A percentile compares a stretch with the other conserved stretches of the same genome.
These are phyloP conservation scores for Cenchrus fungigraminus DNA, from an alignment of 176 grass and related monocot species.

Conservation along the genomic window DNA sequence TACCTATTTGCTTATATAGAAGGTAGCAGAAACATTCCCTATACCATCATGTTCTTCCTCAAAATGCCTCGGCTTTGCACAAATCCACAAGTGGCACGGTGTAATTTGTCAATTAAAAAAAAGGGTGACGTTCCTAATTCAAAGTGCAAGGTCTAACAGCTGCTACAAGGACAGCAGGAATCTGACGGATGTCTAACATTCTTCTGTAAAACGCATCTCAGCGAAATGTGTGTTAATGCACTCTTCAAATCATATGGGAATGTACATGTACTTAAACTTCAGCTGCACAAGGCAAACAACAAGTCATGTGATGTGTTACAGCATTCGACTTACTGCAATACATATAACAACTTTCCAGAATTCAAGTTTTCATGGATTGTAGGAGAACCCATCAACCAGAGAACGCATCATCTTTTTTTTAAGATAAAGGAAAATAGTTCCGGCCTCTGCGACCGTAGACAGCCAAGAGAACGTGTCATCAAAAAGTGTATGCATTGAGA, in stretches of 20 bases:
- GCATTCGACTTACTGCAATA: background rate
- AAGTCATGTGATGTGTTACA: background rate
- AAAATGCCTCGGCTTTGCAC: background rate
- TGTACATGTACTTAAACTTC: background rate
- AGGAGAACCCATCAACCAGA: background rate
- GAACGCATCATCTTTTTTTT: background rate
- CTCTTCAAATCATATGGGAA: background rate
- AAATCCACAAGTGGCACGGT: background rate
- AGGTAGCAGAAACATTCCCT: conserved; percentile 26
- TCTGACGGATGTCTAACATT: conserved; percentile 17
- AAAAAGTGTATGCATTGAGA: background rate
- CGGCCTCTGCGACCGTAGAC: no score
- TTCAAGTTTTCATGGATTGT: background rate
- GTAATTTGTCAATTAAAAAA: background rate
- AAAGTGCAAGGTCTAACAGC: background rate
- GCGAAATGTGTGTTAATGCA: background rate
- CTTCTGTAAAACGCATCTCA: conserved; percentile 6
- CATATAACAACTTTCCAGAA: background rate
- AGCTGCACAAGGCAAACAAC: background rate
- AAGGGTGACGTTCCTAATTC: background rate
- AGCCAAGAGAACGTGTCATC: background rate
- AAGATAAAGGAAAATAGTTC: no score
- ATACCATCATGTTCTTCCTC: conserved; percentile 34
- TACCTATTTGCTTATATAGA: conserved; percentile 41
- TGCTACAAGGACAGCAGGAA: background rate